Conservation (phyloP, 768 basidiomycete genomes). For the Lactifluus piperatus region DNA sequence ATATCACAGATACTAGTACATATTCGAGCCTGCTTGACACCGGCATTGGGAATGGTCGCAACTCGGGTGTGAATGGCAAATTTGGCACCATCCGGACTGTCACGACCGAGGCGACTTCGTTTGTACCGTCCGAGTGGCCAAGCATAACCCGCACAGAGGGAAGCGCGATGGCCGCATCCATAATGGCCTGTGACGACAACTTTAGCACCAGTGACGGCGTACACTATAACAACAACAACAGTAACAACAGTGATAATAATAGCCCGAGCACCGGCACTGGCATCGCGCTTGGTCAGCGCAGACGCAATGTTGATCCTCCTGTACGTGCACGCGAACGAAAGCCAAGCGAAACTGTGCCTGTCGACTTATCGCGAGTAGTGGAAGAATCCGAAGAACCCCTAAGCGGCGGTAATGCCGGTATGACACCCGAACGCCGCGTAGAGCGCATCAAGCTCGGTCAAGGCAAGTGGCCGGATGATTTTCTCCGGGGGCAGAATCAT, state of each 20-base stretch:
- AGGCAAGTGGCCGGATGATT: conserved; percentile 81
- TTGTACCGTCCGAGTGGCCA: conserved; percentile 43
- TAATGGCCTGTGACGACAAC: conserved; percentile 40
- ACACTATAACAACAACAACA: conserved; percentile 26
- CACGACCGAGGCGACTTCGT: conserved; percentile 71
- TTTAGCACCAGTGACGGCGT: conserved; percentile 12
- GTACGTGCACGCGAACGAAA: conserved; percentile 42
- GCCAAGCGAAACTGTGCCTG: conserved; percentile 50
- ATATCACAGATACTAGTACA: conserved; percentile 44
- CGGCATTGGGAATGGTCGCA: conserved; percentile 29
- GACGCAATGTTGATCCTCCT: conserved; percentile 22
- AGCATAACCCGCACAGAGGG: conserved; percentile 62
- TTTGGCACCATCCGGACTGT: conserved; percentile 77
- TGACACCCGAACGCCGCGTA: conserved; percentile 26
- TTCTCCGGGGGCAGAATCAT: conserved; percentile 34
- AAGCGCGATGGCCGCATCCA: conserved; percentile 33
- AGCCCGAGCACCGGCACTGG: background rate
- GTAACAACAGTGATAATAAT: conserved; percentile 13
- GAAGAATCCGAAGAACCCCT: conserved; percentile 53
- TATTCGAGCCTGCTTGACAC: conserved; percentile 57
- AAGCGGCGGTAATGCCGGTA: conserved; percentile 10
- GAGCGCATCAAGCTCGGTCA: conserved; percentile 54
- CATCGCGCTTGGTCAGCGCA: background rate
- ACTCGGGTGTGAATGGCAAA: conserved; percentile 38
- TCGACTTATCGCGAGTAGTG: conserved; percentile 57